phyloP scores from a whole-genome alignment of 2,329 filamentous ascomycete species.

The Talaromyces sp. region DNA sequence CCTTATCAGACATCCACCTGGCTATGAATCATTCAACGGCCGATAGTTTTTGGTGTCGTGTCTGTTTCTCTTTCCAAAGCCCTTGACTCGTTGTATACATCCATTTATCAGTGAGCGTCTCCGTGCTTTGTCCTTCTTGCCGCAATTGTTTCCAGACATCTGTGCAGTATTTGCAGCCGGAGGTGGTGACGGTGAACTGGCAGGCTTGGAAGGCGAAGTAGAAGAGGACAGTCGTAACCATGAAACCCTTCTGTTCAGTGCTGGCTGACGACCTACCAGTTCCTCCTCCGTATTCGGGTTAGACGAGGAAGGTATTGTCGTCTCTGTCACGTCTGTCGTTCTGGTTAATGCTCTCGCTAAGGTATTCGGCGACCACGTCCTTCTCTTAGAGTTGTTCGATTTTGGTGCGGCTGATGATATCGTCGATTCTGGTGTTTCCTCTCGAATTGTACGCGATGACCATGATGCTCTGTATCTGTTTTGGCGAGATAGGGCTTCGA shows the following conservation, averaged over 20 bases:
- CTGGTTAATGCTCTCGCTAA: no score
- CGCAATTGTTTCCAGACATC: background rate
- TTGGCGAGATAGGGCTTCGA: background rate
- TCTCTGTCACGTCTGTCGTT: no score
- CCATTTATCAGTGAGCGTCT: background rate
- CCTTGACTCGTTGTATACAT: background rate
- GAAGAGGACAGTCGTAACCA: background rate
- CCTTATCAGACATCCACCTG: background rate
- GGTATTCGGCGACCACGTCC: background rate
- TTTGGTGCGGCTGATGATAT: background rate
- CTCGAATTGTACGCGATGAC: background rate
- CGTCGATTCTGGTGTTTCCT: background rate
- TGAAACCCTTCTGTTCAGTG: background rate
- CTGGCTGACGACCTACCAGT: background rate
- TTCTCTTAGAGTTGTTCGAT: background rate
- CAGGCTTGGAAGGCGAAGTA: no score
- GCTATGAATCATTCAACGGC: background rate
- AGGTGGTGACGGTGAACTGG: background rate
- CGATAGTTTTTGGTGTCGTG: background rate
- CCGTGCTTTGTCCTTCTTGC: background rate
- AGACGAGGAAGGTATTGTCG: no score
- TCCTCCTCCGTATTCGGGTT: background rate
- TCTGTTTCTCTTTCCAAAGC: background rate
- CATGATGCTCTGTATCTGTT: background rate
- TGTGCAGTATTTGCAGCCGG: background rate